Conservation (phyloP, 2,329 filamentous ascomycete genomes). For the Sporothrix pseudoabietina region DNA sequence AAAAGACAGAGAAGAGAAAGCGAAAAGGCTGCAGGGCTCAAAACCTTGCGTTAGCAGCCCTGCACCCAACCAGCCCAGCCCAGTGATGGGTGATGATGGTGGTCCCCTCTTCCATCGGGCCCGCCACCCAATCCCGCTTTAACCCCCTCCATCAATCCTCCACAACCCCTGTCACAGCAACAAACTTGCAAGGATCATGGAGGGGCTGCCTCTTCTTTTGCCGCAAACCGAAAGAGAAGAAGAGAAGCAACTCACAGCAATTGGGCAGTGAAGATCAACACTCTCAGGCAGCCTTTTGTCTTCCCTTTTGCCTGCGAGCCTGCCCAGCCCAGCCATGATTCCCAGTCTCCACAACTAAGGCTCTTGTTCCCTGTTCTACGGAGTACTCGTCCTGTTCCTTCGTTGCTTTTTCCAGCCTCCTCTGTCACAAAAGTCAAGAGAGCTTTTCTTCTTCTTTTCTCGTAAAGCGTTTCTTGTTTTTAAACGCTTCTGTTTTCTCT, state of each 20-base stretch:
- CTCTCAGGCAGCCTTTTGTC: background rate
- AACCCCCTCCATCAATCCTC: background rate
- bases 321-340: constrained; percentile 14
- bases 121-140: constrained; percentile 19
- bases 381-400: background rate
- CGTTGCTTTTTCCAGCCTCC: constrained; percentile 11
- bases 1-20: background rate
- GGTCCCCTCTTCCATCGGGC: constrained; percentile 6
- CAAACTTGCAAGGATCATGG: constrained; percentile 12
- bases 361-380: constrained; percentile 13
- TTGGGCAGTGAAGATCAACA: background rate
- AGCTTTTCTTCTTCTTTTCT: background rate
- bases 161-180: constrained; percentile 14
- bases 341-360: constrained; percentile 12
- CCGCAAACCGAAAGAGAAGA: background rate
- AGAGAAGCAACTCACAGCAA: too few species aligned
- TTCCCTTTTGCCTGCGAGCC: background rate
- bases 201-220: constrained; percentile 24
- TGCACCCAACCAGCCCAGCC: background rate
- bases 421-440: background rate
- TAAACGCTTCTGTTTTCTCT: background rate
- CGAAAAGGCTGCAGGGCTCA: background rate
- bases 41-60: constrained; percentile 12
- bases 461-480: background rate
- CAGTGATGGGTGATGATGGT: background rate